Evolutionary conservation across 148 eudicot species (phyloP), one percentile per base, ranked within the genome.

Genomic region (Cornus florida): DNA sequence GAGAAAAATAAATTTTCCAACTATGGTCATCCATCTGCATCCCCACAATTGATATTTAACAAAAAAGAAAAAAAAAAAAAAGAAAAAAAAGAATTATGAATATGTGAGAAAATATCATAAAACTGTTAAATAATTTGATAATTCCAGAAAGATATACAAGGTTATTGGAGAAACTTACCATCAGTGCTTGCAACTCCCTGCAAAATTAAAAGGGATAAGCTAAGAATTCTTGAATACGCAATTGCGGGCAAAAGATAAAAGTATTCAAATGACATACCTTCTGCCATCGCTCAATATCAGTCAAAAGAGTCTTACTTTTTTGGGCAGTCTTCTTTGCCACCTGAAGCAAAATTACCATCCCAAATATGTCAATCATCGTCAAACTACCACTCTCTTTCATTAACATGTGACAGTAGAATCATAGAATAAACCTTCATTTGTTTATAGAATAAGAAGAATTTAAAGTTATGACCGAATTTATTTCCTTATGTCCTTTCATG

Each of bases 281-380:
- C 81, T 95, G 99, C 99, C 99, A 92, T 76, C 99, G 82, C 86
- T 95, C 99, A 83, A 95, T 87, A 82, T 95, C 99, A 73, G 97
- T 92, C 35, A 95, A 74, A 59, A 95, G 74, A 70, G 86, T 83
- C 85, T 95, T 95, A 75, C 99, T 93, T 85, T 83, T 92, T 79
- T 88, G 93, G 7, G 97, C 97, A 85, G 99, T 95, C 87, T 89
- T 93, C 86, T 95, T 95, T 41, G 99, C 97, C 75, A 88, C 99
- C 99, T 95, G 84, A 74, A 89, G 6, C 69, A 64, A 20, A 32
- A 62, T 72, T 77, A 41, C 24, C 56, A 62, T 19, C 64, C 35
- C 57, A 60, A 38, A 59, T 9, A 59, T 69, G 75, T 70, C 35
- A 38, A 23, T 39, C 60, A 66, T 76, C 38, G 10, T 46, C 32